These are phyloP conservation scores for Funneliformis mosseae DNA, from an alignment of 192 early-diverging fungal genomes.

Conservation along the genomic window DNA sequence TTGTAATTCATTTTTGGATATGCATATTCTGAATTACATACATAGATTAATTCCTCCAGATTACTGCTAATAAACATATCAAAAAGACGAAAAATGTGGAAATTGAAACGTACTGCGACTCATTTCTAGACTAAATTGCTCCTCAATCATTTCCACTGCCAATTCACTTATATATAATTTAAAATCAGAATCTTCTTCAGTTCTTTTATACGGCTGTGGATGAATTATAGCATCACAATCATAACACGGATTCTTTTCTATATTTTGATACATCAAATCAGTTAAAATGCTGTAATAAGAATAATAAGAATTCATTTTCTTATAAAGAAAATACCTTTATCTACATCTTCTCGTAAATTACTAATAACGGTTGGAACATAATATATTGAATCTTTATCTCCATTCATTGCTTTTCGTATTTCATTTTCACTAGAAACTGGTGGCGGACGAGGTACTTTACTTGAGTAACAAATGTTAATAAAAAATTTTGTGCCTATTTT, in stretches of 20 bases:
- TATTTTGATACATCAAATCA: slow-evolving; percentile 6
- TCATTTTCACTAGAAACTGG: slow-evolving; percentile 58
- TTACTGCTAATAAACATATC: neutral
- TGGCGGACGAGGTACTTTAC: slow-evolving; percentile 61
- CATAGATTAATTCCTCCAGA: neutral
- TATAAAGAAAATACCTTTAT: slow-evolving; percentile 46
- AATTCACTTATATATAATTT: slow-evolving; percentile 70
- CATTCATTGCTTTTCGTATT: slow-evolving; percentile 63
- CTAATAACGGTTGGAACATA: slow-evolving; percentile 67
- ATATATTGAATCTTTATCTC: slow-evolving; percentile 60
- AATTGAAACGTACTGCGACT: slow-evolving; percentile 55
- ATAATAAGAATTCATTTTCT: neutral
- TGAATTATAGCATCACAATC: slow-evolving; percentile 75
- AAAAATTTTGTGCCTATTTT: slow-evolving; percentile 52
- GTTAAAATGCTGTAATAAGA: neutral
- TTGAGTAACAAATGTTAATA: slow-evolving; percentile 67
- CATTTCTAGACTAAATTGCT: slow-evolving; percentile 57
- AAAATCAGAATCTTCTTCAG: slow-evolving; percentile 61
- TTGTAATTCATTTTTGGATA: slow-evolving; percentile 16
- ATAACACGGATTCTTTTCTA: slow-evolving; percentile 44
- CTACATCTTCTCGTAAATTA: slow-evolving; percentile 50
- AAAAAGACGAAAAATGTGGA: neutral
- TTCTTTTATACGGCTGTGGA: slow-evolving; percentile 54
- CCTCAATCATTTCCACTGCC: slow-evolving; percentile 67
- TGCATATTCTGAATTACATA: slow-evolving; percentile 11